Base-by-base conservation (phyloP, 2,329 filamentous ascomycete species). In the Drechslerella stenobrocha region DNA sequence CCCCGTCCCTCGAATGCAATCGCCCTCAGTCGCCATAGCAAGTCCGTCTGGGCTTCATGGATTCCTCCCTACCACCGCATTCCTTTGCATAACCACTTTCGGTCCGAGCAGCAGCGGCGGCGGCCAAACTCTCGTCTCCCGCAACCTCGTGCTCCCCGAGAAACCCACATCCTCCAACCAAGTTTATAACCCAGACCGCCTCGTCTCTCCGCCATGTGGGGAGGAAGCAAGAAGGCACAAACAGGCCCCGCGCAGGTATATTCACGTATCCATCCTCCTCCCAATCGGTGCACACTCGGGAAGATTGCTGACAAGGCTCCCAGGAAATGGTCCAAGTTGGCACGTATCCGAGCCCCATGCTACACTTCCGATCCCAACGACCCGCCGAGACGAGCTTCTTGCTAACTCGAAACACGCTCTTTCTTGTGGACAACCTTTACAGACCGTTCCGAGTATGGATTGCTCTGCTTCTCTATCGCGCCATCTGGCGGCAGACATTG, bases 281-380 rank as follows among this genome's bases (percentile, higher is more conserved):
- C 23, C 37, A 42, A 42, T 44, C 23, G 32, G 20, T 35, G 6
- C 22, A n/a, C 11, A 37, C 20, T n/a, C 2, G 20, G 24, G 22
- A 40, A 28, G 22, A 13, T 18, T 57, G 45, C 53, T 58, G 40
- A 58, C 45, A 23, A 23, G n/a, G 22, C 11, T 35, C 47, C 45
- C 34, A 97, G 90, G 93, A 98, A 83, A 98, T 98, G 93, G 89
- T 96, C 73, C 92, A 98, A 87, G 91, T 98, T 81, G 92, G 93
- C 97, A 87, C 82, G 86, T 87, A 71, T 59, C 48, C 46, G 42
- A 45, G 52, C 47, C 47, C 18, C 22, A 45, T 44, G 26, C 46
- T 51, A 40, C 51, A 66, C 53, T 64, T 18, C 63, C 34, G 47
- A 44, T 32, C 15, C 11, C 24, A 47, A 6, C 32, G 44, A 40